These are phyloP conservation scores for Omphalea diandra DNA, from an alignment of 441 rosid species.

Conservation along the genomic window DNA sequence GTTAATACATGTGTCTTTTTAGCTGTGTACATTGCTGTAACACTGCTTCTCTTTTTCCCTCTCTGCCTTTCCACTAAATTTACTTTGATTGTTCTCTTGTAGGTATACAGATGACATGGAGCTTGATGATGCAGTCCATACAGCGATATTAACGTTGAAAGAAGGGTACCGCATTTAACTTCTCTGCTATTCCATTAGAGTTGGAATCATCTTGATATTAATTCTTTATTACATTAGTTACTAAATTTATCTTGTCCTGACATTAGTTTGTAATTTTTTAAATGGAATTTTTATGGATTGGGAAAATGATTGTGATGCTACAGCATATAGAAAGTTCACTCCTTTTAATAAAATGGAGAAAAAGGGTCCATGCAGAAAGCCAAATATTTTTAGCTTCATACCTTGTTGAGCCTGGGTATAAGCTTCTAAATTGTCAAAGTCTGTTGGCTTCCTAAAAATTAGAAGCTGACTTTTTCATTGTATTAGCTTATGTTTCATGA, in stretches of 20 bases:
- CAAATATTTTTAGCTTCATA: not conserved
- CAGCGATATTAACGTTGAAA: slow-evolving; percentile 90
- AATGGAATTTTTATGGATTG: not conserved
- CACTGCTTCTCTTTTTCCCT: not conserved
- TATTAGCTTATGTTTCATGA: not conserved
- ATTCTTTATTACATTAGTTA: not conserved
- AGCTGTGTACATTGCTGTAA: not conserved
- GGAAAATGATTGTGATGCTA: not conserved
- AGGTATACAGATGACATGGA: slow-evolving; percentile 99
- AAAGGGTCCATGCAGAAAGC: not conserved
- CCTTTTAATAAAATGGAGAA: not conserved
- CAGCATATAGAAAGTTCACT: not conserved
- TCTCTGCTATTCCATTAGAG: not conserved
- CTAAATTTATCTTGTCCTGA: not conserved
- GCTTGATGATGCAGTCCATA: slow-evolving; percentile 99
- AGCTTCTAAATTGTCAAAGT: not conserved
- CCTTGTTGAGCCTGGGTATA: not conserved
- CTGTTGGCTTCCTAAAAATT: not conserved
- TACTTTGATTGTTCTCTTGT: not conserved
- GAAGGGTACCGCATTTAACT: slow-evolving; percentile 63
- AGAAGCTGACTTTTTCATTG: not conserved
- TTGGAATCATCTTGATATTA: not conserved
- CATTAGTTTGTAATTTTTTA: not conserved
- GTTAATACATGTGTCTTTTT: not conserved
- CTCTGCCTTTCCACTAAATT: not conserved